phyloP scores from a whole-genome alignment of 768 basidiomycete species.

The Termitomyces sp. region DNA sequence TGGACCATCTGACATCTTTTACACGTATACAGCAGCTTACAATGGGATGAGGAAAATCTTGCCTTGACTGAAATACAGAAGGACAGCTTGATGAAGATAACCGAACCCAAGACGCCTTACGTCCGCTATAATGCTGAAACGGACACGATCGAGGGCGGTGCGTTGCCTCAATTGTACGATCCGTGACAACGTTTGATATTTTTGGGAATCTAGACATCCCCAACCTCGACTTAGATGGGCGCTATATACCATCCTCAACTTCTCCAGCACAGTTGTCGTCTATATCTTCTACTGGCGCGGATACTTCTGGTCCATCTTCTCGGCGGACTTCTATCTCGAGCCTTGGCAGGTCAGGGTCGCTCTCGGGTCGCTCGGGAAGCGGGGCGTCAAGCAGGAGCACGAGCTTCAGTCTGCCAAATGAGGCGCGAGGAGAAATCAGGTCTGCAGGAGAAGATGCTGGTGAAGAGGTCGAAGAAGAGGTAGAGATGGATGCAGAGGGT shows the following conservation, averaged over 20 bases:
- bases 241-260: slow-evolving; percentile 31
- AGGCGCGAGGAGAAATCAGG: slow-evolving; percentile 59
- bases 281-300: slow-evolving; percentile 57
- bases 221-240: slow-evolving; percentile 57
- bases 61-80: slow-evolving; percentile 91
- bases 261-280: slow-evolving; percentile 34
- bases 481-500: slow-evolving; percentile 90
- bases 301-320: slow-evolving; percentile 67
- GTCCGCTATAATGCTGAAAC: slow-evolving; percentile 87
- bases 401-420: slow-evolving; percentile 76
- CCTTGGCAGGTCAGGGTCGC: slow-evolving; percentile 45
- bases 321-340: slow-evolving; percentile 75
- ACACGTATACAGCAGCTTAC: slow-evolving; percentile 53
- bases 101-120: slow-evolving; percentile 96
- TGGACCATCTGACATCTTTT: slow-evolving; percentile 8
- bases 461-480: slow-evolving; percentile 68
- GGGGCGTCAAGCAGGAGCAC: slow-evolving; percentile 76
- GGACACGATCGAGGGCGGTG: slow-evolving; percentile 84
- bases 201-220: slow-evolving; percentile 66
- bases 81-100: slow-evolving; percentile 97
- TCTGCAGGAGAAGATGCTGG: slow-evolving; percentile 55
- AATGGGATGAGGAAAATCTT: slow-evolving; percentile 96
- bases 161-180: slow-evolving; percentile 18
- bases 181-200: not conserved
- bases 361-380: slow-evolving; percentile 56